Evolutionary conservation across 371 early-diverging fungal genomes (phyloP), one percentile per base, ranked within the genome.

Genomic region (Mucor irregularis): DNA sequence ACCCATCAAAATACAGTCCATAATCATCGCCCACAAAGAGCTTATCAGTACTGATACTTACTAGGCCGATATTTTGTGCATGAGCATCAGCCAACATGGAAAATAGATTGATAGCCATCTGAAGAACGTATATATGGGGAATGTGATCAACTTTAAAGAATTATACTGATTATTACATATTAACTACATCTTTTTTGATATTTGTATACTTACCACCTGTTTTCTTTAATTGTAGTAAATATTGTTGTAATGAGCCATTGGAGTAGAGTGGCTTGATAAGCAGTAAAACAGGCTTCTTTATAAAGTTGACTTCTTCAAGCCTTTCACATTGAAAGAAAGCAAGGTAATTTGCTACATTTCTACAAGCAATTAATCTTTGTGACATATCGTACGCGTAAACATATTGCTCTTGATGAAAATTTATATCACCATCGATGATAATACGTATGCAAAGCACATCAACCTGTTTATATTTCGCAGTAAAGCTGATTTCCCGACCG

Each of bases 81-180:
- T 64, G 59, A 19, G 64, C 64, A 47, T 64, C 64, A 2, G 16
- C 10, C 11, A 64, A 11, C n/a, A 54, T 58, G 0, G 59, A 55
- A n/a, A 59, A 64, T 8, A 64, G 4, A 1, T 38, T 39, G 17
- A 64, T 47, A 4, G 34, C 59, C 24, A 59, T 59, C 34, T 64
- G 60, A n/a, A 56, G 28, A 4, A 59, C 8, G 42, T 47, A 31
- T 2, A 59, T 21, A 2, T 51, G 56, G 7, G 49, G 47, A 1
- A 59, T 37, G n/a, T 0, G 19, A 22, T 13, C 0, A 10, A 25
- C 45, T 50, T 24, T 3, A 44, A 29, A 25, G 14, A 6, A 47
- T 10, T 11, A n/a, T n/a, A n/a, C n/a, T n/a, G n/a, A n/a, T n/a
- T n/a, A 34, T 7, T 46, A 7, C 29, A 0, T 46, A 9, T 28